Evolutionary conservation across 2,329 filamentous ascomycete species (phyloP).

Genomic region (Pyrenophora seminiperda): DNA sequence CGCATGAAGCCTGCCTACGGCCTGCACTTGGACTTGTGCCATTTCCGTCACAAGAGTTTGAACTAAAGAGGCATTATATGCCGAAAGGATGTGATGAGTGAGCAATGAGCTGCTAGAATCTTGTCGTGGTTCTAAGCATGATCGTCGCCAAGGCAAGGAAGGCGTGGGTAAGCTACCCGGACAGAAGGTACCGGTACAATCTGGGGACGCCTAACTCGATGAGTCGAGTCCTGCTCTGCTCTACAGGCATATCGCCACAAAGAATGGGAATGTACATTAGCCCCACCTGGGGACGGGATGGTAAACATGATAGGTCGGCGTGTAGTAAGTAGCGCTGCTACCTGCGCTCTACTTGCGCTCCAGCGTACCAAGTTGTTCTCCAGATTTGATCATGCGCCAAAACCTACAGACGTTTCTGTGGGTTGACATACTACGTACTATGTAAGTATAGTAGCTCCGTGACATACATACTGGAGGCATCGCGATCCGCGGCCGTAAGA

Average conservation of each 20-base stretch:
- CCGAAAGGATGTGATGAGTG: not conserved
- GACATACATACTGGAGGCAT: not conserved
- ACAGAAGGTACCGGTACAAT: not conserved
- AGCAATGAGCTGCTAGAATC: not conserved
- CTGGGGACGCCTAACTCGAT: slow-evolving; percentile 1
- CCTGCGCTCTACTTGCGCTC: too few species aligned
- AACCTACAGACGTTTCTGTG: not conserved
- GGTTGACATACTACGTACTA: too few species aligned
- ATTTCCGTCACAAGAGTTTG: not conserved
- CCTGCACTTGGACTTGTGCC: slow-evolving; percentile 24
- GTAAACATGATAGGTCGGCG: not conserved
- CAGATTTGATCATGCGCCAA: too few species aligned
- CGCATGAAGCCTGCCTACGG: slow-evolving; percentile 37
- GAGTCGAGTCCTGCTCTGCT: slow-evolving; percentile 1
- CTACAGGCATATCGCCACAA: slow-evolving; percentile 6
- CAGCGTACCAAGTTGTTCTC: too few species aligned
- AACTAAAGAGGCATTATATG: not conserved
- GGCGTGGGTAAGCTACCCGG: slow-evolving; percentile 1
- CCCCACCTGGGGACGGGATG: slow-evolving; percentile 7
- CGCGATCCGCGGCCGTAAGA: slow-evolving; percentile 12
- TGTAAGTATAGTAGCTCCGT: too few species aligned
- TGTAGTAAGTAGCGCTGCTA: too few species aligned
- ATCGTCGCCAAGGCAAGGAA: slow-evolving; percentile 7
- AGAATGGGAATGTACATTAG: not conserved
- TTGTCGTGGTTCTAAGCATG: slow-evolving; percentile 4